Percentiles rank a stretch among this genome's conserved stretches.
Conservation (phyloP, 495 filamentous ascomycete species). For the Neurospora tetraspora region DNA sequence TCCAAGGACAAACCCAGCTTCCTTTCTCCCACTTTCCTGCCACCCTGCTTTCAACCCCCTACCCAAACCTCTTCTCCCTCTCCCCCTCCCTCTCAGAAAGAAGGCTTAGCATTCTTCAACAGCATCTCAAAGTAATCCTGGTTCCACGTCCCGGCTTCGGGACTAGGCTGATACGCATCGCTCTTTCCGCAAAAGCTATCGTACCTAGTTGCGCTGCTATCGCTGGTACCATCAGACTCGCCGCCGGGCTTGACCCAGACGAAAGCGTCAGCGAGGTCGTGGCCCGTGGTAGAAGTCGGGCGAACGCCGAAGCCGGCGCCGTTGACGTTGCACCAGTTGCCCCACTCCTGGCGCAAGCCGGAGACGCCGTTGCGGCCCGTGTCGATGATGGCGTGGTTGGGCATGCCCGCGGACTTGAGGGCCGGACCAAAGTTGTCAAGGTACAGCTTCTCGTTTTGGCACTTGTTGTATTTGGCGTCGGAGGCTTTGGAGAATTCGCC, state of each 20-base stretch:
- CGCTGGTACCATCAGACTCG: slow-evolving; percentile 67
- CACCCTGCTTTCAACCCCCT: not conserved
- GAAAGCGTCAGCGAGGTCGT: slow-evolving; percentile 59
- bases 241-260: slow-evolving; percentile 82
- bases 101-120: slow-evolving; percentile 56
- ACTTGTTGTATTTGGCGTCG: slow-evolving; percentile 44
- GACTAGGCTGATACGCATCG: slow-evolving; percentile 55
- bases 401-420: slow-evolving; percentile 52
- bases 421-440: slow-evolving; percentile 55
- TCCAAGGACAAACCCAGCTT: not conserved
- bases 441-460: slow-evolving; percentile 65
- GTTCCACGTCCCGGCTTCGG: slow-evolving; percentile 72
- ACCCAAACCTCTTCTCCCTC: not conserved
- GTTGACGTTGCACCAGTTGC: slow-evolving; percentile 79
- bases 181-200: slow-evolving; percentile 60
- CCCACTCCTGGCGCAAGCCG: slow-evolving; percentile 58
- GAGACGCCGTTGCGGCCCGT: slow-evolving; percentile 58
- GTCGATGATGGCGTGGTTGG: slow-evolving; percentile 66
- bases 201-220: slow-evolving; percentile 52
- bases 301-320: slow-evolving; percentile 66
- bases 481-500: slow-evolving; percentile 57
- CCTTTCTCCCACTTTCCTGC: not conserved
- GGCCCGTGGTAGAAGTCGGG: slow-evolving; percentile 52
- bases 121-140: slow-evolving; percentile 68
- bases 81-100: slow-evolving; percentile 23